Base-by-base conservation (phyloP, 805 yeast genomes). In the Sungouiella thailandica region DNA sequence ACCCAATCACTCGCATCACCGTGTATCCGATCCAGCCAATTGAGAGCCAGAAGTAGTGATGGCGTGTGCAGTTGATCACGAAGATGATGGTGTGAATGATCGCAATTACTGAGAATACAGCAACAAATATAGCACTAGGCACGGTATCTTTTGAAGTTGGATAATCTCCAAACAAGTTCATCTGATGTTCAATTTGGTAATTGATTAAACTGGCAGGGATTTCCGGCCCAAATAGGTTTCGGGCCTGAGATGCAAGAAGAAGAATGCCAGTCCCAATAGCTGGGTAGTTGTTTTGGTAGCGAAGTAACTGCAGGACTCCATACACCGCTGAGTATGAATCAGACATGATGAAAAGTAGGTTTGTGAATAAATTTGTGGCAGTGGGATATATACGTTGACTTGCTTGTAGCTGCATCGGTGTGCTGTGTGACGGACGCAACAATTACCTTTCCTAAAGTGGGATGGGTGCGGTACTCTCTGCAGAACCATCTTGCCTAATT, bases 91-190 rank as follows among this genome's bases (percentile, higher is more conserved):
- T 33, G 44, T 78, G 80, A 0, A 68, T 68, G 2, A 75, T n/a
- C 28, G 62, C 46, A 23, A 82, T 45, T 4, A 80, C 39, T 10
- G 60, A 53, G 42, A 77, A 82, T 1, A 73, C 57, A 0, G 72
- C 83, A 3, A 69, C 50, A 43, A 81, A 80, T 0, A 82, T 53
- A 2, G 75, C 74, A 36, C 72, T 60, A 3, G 88, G 88, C 2
- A 76, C 85, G 9, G 65, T 52, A 54, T 83, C 90, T 10, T 47
- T 37, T 8, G 31, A 28, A 17, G 48, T 47, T 3, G 87, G 85
- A 48, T 80, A 83, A 6, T 74, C 74, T 7, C 89, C 89, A 58
- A 80, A 80, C 26, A 78, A 53, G 6, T 75, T 59, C 34, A 62
- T 67, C 49, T 76, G 80, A 20, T 51, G 40, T 4, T 50, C 55